These are phyloP conservation scores for Entomortierella lignicola DNA, from an alignment of 192 early-diverging fungal genomes.

Conservation along the genomic window DNA sequence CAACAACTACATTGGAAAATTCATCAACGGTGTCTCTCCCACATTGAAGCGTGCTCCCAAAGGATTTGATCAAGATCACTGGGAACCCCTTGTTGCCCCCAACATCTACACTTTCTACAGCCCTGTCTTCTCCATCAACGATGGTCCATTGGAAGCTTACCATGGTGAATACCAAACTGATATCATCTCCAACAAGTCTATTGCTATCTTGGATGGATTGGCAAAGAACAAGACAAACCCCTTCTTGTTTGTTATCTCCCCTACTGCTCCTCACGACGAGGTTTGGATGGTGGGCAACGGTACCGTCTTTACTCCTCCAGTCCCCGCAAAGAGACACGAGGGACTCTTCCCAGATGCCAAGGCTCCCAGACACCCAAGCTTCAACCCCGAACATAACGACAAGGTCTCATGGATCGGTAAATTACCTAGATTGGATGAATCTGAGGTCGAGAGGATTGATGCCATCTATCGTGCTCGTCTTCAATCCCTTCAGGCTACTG, in stretches of 20 bases:
- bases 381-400: conserved; percentile 64
- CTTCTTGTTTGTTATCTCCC: conserved; percentile 64
- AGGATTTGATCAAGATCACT: conserved; percentile 52
- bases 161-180: conserved; percentile 67
- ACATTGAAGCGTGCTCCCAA: conserved; percentile 52
- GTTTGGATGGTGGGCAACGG: conserved; percentile 46
- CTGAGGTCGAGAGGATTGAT: conserved; percentile 58
- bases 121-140: conserved; percentile 69
- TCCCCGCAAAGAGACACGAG: conserved; percentile 70
- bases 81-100: conserved; percentile 63
- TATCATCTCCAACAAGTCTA: conserved; percentile 61
- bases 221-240: conserved; percentile 54
- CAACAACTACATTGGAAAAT: conserved; percentile 77
- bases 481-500: conserved; percentile 68
- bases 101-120: conserved; percentile 67
- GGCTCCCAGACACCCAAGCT: conserved; percentile 66
- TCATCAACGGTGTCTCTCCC: conserved; percentile 66
- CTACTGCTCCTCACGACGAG: conserved; percentile 71
- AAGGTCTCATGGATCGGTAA: conserved; percentile 65
- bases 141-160: conserved; percentile 61
- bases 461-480: conserved; percentile 65
- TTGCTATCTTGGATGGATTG: conserved; percentile 57
- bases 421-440: conserved; percentile 54
- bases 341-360: conserved; percentile 64
- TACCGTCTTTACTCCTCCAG: conserved; percentile 57